phyloP scores from a whole-genome alignment of 139 green algal genomes.

The Chlorella sp. region DNA sequence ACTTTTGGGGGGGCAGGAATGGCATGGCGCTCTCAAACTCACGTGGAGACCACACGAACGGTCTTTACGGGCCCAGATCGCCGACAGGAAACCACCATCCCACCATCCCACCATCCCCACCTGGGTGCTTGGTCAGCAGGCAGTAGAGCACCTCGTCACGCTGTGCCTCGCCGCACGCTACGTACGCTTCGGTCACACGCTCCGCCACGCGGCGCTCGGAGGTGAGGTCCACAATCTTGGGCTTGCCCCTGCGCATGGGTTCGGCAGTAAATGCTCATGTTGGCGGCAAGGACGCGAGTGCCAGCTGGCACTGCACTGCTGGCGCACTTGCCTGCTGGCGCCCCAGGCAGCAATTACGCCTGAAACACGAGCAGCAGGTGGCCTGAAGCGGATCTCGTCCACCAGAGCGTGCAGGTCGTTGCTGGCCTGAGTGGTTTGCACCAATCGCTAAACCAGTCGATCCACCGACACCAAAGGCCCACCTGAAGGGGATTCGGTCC shows the following conservation, averaged over 20 bases:
- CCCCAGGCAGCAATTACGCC: neutral
- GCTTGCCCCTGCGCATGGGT: conserved; percentile 34
- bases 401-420: neutral
- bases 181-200: conserved; percentile 63
- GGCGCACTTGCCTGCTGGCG: neutral
- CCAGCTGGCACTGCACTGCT: neutral
- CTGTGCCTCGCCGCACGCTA: conserved; percentile 68
- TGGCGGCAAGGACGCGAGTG: no score
- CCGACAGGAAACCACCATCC: no score
- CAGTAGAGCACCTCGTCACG: conserved; percentile 90
- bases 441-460: neutral
- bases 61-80: no score
- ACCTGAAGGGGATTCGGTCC: conserved; percentile 54
- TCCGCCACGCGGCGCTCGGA: conserved; percentile 59
- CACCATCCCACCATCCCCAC: no score
- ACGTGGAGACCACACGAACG: no score
- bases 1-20: no score
- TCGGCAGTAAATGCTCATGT: no score
- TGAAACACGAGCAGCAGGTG: neutral
- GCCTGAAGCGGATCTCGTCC: neutral
- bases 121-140: conserved; percentile 78
- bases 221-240: conserved; percentile 87
- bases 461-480: neutral
- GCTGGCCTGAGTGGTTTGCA: no score
- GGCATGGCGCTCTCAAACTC: no score